phyloP scores from a whole-genome alignment of 768 basidiomycete genomes.

The Dentipellis sp. region DNA sequence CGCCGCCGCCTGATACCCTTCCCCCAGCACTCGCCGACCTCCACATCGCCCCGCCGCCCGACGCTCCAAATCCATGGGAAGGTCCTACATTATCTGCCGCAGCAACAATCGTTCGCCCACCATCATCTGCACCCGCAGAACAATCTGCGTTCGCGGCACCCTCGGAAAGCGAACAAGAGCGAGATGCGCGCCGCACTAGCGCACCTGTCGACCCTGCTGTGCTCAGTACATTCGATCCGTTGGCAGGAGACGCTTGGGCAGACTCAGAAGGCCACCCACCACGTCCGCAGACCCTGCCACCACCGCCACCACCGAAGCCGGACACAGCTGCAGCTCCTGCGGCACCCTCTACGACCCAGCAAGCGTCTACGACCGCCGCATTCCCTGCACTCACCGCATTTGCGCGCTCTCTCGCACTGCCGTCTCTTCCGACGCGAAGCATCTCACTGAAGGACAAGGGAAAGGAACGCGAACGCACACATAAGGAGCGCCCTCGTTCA shows the following conservation, averaged over 20 bases:
- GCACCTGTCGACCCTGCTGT: constrained; percentile 19
- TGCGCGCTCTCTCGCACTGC: constrained; percentile 55
- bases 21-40: not conserved
- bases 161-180: not conserved
- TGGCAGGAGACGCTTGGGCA: constrained; percentile 62
- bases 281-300: constrained; percentile 29
- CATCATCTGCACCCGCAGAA: not conserved
- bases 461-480: constrained; percentile 13
- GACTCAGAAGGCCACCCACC: constrained; percentile 40
- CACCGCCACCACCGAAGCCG: not conserved
- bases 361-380: constrained; percentile 16
- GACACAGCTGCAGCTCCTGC: not conserved
- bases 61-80: not conserved
- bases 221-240: constrained; percentile 61
- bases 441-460: too few relatives aligned
- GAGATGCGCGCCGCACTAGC: not conserved
- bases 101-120: not conserved
- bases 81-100: not conserved
- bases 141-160: not conserved
- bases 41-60: not conserved
- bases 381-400: constrained; percentile 61
- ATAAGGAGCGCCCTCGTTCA: constrained; percentile 42
- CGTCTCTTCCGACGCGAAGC: constrained; percentile 24
- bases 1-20: not conserved
- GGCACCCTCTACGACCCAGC: not conserved